These are phyloP conservation scores for Xylaria sp. DNA, from an alignment of 2,329 filamentous ascomycete species.

Conservation along the genomic window DNA sequence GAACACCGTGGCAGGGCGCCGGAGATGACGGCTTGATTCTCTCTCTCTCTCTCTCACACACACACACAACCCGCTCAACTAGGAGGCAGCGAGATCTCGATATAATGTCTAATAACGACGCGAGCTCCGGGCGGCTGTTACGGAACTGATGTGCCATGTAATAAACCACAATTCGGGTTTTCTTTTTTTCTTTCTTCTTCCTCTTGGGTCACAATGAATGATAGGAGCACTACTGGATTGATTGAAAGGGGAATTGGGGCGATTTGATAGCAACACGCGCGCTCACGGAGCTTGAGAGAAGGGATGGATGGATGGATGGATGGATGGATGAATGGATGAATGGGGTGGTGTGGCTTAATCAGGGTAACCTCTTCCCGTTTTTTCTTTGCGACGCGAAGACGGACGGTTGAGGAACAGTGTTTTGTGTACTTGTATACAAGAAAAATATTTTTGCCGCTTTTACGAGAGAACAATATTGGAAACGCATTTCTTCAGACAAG, in stretches of 20 bases:
- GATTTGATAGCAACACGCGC: neutral
- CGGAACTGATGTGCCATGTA: neutral
- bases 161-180: neutral
- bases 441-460: neutral
- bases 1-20: conserved; percentile 47
- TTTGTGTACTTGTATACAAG: neutral
- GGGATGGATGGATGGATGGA: too few species aligned
- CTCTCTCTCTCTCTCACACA: too few species aligned
- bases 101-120: conserved; percentile 37
- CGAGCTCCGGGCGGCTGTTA: neutral
- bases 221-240: conserved; percentile 1
- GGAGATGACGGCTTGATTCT: conserved; percentile 23
- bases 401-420: neutral
- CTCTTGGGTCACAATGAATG: too few species aligned
- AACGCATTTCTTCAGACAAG: neutral
- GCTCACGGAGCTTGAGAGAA: neutral
- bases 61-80: neutral
- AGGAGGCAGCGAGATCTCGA: conserved; percentile 2
- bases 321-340: too few species aligned
- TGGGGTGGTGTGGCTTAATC: neutral
- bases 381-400: too few species aligned
- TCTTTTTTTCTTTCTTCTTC: too few species aligned
- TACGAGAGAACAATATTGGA: neutral
- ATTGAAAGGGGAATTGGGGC: conserved; percentile 2
- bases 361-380: neutral